These are phyloP conservation scores for Phytophthora podocarpi DNA, from an alignment of 352 stramenopile species.

Conservation along the genomic window DNA sequence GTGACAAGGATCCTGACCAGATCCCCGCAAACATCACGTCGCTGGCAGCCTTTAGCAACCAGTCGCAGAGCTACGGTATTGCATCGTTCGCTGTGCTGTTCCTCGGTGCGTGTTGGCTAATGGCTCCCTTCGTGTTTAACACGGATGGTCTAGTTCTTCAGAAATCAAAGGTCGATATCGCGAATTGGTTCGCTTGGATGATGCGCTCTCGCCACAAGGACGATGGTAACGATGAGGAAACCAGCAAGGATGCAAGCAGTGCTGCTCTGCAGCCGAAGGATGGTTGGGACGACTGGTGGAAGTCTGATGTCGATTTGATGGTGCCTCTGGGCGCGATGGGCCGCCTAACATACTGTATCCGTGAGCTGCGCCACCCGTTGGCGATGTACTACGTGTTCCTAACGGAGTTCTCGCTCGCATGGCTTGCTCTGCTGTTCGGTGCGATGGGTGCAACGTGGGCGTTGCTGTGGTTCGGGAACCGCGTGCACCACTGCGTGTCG, in stretches of 20 bases:
- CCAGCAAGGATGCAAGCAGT: constrained; percentile 38
- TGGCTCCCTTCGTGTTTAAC: constrained; percentile 89
- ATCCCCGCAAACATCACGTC: constrained; percentile 78
- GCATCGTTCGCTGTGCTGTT: constrained; percentile 85
- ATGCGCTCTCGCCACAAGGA: constrained; percentile 57
- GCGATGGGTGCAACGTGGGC: constrained; percentile 56
- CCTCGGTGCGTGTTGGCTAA: constrained; percentile 80
- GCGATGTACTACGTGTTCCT: constrained; percentile 87
- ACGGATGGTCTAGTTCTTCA: constrained; percentile 87
- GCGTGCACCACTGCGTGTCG: constrained; percentile 52
- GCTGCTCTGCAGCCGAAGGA: constrained; percentile 59
- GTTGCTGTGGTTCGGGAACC: constrained; percentile 60
- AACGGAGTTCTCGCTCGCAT: constrained; percentile 60
- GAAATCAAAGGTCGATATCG: constrained; percentile 83
- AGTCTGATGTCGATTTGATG: constrained; percentile 76
- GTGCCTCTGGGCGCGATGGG: constrained; percentile 66
- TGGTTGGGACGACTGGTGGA: constrained; percentile 79
- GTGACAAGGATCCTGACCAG: constrained; percentile 46
- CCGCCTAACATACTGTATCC: constrained; percentile 76
- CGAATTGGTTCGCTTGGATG: constrained; percentile 88
- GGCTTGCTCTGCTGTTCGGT: constrained; percentile 53
- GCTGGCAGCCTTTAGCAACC: constrained; percentile 54
- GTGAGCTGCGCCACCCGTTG: constrained; percentile 78
- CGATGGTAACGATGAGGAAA: constrained; percentile 43
- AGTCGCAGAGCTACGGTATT: constrained; percentile 79